These are phyloP conservation scores for Ceratocystis ficicola DNA, from an alignment of 2,329 filamentous ascomycete species.

Conservation along the genomic window DNA sequence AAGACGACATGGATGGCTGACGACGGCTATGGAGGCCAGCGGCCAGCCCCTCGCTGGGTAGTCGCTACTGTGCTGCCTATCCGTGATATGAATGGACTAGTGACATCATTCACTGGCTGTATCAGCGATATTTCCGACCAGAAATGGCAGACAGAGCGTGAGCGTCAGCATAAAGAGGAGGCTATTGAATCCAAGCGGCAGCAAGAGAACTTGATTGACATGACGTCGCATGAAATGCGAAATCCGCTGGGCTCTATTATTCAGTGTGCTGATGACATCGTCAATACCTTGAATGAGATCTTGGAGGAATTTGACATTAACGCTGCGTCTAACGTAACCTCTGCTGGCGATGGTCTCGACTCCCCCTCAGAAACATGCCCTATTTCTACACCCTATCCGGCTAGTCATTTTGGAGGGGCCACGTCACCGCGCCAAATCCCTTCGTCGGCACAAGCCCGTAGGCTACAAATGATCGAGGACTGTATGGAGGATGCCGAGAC, in stretches of 20 bases:
- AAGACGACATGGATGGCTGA: constrained; percentile 37
- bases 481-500: constrained; percentile 65
- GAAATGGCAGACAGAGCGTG: constrained; percentile 41
- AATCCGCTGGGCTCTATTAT: constrained; percentile 63
- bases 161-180: constrained; percentile 40
- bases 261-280: constrained; percentile 61
- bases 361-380: constrained; percentile 13
- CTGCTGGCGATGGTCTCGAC: constrained; percentile 15
- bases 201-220: constrained; percentile 74
- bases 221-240: constrained; percentile 59
- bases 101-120: constrained; percentile 38
- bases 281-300: constrained; percentile 37
- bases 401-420: neutral
- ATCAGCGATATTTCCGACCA: constrained; percentile 39
- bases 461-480: constrained; percentile 28
- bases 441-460: neutral
- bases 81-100: constrained; percentile 35
- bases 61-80: constrained; percentile 41
- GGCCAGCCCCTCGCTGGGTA: constrained; percentile 38
- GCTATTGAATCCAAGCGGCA: constrained; percentile 50
- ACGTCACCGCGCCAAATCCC: constrained; percentile 13
- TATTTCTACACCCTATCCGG: neutral
- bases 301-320: constrained; percentile 30
- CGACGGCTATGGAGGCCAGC: constrained; percentile 35
- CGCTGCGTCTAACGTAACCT: constrained; percentile 3